A percentile compares a stretch with the other conserved stretches of the same genome.
phyloP scores from a whole-genome alignment of 768 basidiomycete genomes.

The Cyclocybe aegerita region DNA sequence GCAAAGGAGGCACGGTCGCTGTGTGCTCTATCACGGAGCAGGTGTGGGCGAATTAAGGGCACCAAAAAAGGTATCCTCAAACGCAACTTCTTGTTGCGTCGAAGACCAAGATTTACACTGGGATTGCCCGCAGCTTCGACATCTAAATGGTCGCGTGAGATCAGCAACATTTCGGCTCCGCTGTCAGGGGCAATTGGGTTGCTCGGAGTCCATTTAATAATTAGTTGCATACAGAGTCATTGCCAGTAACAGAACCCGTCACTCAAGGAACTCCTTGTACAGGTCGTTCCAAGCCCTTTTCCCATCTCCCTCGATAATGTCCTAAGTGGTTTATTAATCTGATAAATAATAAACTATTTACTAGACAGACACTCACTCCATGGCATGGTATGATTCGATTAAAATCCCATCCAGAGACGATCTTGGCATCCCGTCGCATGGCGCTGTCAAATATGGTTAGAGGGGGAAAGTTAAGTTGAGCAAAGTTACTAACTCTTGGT shows the following conservation, averaged over 20 bases:
- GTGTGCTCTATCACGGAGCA: no score
- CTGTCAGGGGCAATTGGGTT: no score
- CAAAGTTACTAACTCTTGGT: constrained; percentile 36
- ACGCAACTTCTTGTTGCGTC: no score
- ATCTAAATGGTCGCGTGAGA: no score
- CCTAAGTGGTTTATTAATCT: constrained; percentile 22
- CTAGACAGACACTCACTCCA: constrained; percentile 29
- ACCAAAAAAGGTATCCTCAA: no score
- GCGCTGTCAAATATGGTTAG: constrained; percentile 24
- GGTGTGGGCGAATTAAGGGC: no score
- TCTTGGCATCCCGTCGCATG: constrained; percentile 65
- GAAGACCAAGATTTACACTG: no score
- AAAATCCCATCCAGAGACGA: constrained; percentile 73
- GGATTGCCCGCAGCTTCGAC: no score
- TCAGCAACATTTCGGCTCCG: no score
- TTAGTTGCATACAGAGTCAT: no score
- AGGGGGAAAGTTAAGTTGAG: background rate
- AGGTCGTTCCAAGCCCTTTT: constrained; percentile 54
- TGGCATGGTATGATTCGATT: constrained; percentile 76
- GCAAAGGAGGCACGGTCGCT: no score
- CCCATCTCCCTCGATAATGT: constrained; percentile 63
- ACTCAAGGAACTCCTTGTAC: constrained; percentile 30
- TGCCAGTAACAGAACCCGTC: background rate
- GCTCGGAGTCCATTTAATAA: no score
- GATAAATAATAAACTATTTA: background rate